A percentile compares a stretch with the other conserved stretches of the same genome.
phyloP scores from a whole-genome alignment of 306 rosid genomes.

The Elaeagnus macrophylla region DNA sequence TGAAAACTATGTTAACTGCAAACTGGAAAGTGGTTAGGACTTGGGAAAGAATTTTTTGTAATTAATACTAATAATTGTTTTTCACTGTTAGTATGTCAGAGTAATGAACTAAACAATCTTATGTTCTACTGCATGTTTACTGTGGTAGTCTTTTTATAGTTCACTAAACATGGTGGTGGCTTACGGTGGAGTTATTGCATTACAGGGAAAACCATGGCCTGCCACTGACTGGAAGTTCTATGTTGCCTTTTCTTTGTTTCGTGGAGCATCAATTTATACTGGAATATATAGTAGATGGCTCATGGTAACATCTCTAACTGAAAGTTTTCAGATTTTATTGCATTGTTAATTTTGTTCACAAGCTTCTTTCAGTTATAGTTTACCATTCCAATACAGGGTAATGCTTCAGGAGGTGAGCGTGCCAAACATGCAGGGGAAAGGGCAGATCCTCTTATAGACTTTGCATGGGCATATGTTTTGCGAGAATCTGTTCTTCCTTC shows the following conservation, averaged over 20 bases:
- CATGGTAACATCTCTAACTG: conserved; percentile 40
- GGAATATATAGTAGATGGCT: conserved; percentile 85
- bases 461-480: conserved; percentile 57
- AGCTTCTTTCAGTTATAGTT: conserved; percentile 10
- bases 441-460: conserved; percentile 52
- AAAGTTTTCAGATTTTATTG: neutral
- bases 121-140: neutral
- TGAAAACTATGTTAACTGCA: no score
- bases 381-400: conserved; percentile 57
- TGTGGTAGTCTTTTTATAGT: neutral
- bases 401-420: conserved; percentile 87
- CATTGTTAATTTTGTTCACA: neutral
- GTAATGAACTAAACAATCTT: no score
- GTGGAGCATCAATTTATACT: conserved; percentile 75
- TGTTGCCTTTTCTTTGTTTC: conserved; percentile 70
- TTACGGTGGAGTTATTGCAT: conserved; percentile 22
- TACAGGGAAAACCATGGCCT: conserved; percentile 90
- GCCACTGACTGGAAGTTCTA: conserved; percentile 84
- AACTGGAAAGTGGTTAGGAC: no score
- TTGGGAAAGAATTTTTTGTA: no score
- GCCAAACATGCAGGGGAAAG: conserved; percentile 51
- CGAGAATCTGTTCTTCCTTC: conserved; percentile 62
- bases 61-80: no score
- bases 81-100: no score
- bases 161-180: conserved; percentile 8